phyloP scores from a whole-genome alignment of 2,329 filamentous ascomycete species.

The Leptographium flavum region DNA sequence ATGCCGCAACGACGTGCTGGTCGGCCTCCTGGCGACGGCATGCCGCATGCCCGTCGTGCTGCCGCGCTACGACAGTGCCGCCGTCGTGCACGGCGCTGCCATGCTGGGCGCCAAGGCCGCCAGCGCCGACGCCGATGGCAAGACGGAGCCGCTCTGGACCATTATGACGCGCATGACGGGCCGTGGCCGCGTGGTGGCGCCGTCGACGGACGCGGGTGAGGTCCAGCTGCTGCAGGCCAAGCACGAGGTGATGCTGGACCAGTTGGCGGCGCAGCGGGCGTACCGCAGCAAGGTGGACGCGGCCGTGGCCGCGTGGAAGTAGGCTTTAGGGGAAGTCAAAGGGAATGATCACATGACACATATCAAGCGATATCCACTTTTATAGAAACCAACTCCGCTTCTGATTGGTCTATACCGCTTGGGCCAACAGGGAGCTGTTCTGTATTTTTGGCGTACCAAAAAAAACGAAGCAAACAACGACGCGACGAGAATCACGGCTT shows the following conservation, averaged over 20 bases:
- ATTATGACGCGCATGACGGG: conserved; percentile 99
- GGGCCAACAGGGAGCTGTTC: neutral
- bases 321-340: neutral
- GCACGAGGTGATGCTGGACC: conserved; percentile 91
- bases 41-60: conserved; percentile 90
- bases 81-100: conserved; percentile 92
- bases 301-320: conserved; percentile 25
- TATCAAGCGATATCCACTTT: neutral
- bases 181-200: conserved; percentile 70
- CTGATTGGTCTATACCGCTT: neutral
- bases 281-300: conserved; percentile 71
- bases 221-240: conserved; percentile 74
- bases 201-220: conserved; percentile 56
- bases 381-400: neutral
- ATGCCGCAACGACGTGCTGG: conserved; percentile 88
- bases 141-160: conserved; percentile 78
- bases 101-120: conserved; percentile 98
- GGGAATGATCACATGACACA: neutral
- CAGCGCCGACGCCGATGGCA: conserved; percentile 59
- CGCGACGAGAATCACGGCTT: neutral
- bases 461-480: neutral
- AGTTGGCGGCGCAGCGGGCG: conserved; percentile 70
- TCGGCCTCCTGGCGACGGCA: conserved; percentile 78
- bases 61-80: conserved; percentile 84
- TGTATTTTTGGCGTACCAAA: neutral